These are phyloP conservation scores for Syzygium grande DNA, from an alignment of 345 rosid genomes.

Conservation along the genomic window DNA sequence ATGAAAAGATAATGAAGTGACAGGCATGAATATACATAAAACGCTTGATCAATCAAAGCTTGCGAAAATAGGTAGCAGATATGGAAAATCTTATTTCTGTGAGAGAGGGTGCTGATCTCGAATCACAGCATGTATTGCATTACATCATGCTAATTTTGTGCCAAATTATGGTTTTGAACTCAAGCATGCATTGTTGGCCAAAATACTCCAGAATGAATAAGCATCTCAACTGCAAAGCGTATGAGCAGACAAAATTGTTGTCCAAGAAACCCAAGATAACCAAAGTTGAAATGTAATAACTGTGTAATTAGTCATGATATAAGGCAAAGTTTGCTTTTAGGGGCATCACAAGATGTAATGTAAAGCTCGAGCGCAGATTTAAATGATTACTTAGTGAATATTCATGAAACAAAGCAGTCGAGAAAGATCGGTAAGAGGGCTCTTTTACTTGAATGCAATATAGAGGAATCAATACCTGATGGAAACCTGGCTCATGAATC, in stretches of 20 bases:
- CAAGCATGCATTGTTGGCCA: background rate
- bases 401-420: background rate
- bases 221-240: background rate
- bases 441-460: background rate
- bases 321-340: background rate
- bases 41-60: background rate
- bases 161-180: background rate
- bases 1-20: background rate
- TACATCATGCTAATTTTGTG: background rate
- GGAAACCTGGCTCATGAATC: slow-evolving; percentile 82
- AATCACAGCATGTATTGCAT: background rate
- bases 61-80: background rate
- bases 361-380: background rate
- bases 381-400: background rate
- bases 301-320: background rate
- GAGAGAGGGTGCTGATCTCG: background rate
- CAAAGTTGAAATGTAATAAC: background rate
- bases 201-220: background rate
- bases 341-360: background rate
- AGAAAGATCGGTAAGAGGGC: background rate
- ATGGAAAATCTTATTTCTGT: background rate
- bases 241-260: background rate
- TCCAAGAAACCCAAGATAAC: background rate
- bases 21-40: background rate
- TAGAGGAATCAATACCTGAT: slow-evolving; percentile 47